A percentile compares a stretch with the other conserved stretches of the same genome.
phyloP scores from a whole-genome alignment of 2,329 filamentous ascomycete genomes.

The Botryotinia calthae region DNA sequence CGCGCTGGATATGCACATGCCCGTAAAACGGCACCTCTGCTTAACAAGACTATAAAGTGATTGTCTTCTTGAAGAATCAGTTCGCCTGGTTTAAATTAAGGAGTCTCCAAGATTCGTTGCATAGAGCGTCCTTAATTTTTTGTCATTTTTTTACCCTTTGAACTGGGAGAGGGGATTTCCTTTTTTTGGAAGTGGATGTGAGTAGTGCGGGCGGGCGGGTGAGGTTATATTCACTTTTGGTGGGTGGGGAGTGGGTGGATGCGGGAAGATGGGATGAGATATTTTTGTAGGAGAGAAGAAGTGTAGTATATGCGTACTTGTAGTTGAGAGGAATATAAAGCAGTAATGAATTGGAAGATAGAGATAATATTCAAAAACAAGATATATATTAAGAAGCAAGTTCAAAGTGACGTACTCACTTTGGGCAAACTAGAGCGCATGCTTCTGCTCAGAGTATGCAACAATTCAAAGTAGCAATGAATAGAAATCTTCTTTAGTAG shows the following conservation, averaged over 20 bases:
- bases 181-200: not conserved
- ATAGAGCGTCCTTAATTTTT: not conserved
- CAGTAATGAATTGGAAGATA: not conserved
- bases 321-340: not conserved
- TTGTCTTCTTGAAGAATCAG: not conserved
- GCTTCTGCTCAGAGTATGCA: not conserved
- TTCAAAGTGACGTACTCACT: not conserved
- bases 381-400: not conserved
- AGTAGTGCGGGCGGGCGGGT: not conserved
- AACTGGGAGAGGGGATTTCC: not conserved
- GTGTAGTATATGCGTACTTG: not conserved
- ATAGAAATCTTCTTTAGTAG: not conserved
- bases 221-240: not conserved
- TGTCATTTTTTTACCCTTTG: not conserved
- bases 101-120: not conserved
- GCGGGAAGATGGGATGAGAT: not conserved
- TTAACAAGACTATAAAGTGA: not conserved
- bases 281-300: not conserved
- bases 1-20: not conserved
- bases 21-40: not conserved
- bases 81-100: not conserved
- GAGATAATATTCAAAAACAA: not conserved
- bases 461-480: not conserved
- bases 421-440: not conserved
- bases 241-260: not conserved